Percentiles rank a stretch among this genome's conserved stretches.
These are phyloP conservation scores for Mycena floridula DNA, from an alignment of 768 basidiomycete genomes.

Conservation along the genomic window DNA sequence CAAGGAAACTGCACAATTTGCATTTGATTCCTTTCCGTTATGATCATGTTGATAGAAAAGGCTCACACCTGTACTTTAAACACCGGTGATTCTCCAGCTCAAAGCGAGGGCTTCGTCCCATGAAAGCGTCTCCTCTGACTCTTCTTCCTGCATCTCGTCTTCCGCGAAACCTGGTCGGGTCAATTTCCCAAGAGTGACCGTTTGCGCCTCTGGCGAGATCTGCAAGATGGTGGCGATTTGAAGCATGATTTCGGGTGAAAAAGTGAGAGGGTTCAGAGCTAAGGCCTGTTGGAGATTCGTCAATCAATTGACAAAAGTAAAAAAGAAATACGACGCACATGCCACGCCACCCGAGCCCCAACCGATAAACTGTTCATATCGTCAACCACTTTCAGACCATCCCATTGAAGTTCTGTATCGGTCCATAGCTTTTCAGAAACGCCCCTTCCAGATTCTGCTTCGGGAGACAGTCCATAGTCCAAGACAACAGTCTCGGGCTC, in stretches of 20 bases:
- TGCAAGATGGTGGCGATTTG: neutral
- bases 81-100: too few relatives aligned
- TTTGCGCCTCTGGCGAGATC: neutral
- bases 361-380: constrained; percentile 17
- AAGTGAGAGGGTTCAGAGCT: constrained; percentile 51
- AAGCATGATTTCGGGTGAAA: constrained; percentile 53
- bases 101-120: neutral
- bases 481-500: constrained; percentile 13
- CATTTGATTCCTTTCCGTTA: too few relatives aligned
- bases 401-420: constrained; percentile 6
- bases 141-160: neutral
- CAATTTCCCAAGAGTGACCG: neutral
- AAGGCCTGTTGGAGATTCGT: constrained; percentile 37
- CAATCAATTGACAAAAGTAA: neutral
- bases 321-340: constrained; percentile 28
- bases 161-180: neutral
- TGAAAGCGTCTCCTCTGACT: neutral
- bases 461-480: constrained; percentile 26
- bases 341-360: constrained; percentile 40
- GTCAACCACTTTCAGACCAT: constrained; percentile 14
- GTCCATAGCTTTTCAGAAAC: constrained; percentile 27
- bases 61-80: too few relatives aligned
- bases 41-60: too few relatives aligned
- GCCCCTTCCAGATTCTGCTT: constrained; percentile 11
- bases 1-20: too few relatives aligned